Evolutionary conservation across 2,329 filamentous ascomycete species (phyloP).

Genomic region (Fusarium nelsonii): DNA sequence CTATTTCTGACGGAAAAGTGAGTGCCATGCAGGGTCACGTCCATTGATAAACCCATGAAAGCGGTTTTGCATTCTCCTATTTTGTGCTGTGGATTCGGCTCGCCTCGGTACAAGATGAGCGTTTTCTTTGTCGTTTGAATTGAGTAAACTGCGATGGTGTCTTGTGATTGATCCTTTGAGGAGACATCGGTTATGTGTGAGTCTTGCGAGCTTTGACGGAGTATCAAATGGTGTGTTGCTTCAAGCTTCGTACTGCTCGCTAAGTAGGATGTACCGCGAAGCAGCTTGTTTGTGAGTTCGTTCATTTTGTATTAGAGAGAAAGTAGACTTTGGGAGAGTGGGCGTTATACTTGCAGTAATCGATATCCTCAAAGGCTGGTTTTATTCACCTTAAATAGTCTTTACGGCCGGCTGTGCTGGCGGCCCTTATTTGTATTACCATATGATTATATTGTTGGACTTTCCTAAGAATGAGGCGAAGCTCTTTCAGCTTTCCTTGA

Average conservation of each 20-base stretch:
- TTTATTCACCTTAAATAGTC: neutral
- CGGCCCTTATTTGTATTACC: neutral
- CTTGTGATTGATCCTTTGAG: neutral
- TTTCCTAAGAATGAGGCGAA: neutral
- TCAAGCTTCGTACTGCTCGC: neutral
- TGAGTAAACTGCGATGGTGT: neutral
- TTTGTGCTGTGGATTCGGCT: neutral
- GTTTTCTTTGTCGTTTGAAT: neutral
- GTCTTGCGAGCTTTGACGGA: neutral
- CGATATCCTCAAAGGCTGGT: neutral
- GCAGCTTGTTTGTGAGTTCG: neutral
- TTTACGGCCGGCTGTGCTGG: neutral
- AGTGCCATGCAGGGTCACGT: neutral
- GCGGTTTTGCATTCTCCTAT: neutral
- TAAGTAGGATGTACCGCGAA: neutral
- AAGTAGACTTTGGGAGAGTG: neutral
- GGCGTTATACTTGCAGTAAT: neutral
- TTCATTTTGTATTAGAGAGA: neutral
- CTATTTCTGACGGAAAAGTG: neutral
- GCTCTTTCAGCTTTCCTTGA: neutral
- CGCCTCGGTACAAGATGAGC: neutral
- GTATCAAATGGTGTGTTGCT: neutral
- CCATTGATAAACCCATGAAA: conserved; percentile 1
- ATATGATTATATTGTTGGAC: neutral
- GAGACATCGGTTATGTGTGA: neutral